Conservation (phyloP, 2,329 filamentous ascomycete genomes). For the Pestalotiopsis sp. region DNA sequence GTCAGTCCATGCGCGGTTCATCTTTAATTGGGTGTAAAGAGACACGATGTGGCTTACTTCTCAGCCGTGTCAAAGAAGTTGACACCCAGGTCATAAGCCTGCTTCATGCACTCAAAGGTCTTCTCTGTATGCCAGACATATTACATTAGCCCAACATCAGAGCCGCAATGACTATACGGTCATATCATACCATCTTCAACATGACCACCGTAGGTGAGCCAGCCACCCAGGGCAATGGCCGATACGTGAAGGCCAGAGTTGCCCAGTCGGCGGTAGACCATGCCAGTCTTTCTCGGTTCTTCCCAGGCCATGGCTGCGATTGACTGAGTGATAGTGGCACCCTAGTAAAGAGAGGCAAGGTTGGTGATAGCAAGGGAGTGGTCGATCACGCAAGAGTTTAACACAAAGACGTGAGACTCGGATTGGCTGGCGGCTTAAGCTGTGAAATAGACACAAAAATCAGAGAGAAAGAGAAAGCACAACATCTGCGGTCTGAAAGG, state of each 20-base stretch:
- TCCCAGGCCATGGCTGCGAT: conserved; percentile 15
- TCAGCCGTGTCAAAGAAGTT: conserved; percentile 68
- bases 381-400: background rate
- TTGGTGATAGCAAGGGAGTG: background rate
- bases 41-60: conserved; percentile 19
- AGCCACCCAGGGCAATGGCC: conserved; percentile 70
- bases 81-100: conserved; percentile 60
- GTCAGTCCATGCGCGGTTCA: background rate
- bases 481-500: background rate
- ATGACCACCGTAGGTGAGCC: conserved; percentile 77
- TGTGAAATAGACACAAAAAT: background rate
- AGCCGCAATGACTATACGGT: background rate
- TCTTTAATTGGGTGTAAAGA: too few relatives aligned
- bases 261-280: conserved; percentile 67
- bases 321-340: background rate
- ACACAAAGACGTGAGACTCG: background rate
- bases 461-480: background rate
- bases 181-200: conserved; percentile 59
- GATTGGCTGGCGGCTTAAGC: background rate
- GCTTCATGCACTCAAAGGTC: conserved; percentile 63
- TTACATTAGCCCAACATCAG: background rate
- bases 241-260: conserved; percentile 75
- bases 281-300: conserved; percentile 19
- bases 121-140: conserved; percentile 44
- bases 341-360: background rate